phyloP scores from a whole-genome alignment of 1,284 basidiomycete genomes.

The Ustilago shanxiensis region DNA sequence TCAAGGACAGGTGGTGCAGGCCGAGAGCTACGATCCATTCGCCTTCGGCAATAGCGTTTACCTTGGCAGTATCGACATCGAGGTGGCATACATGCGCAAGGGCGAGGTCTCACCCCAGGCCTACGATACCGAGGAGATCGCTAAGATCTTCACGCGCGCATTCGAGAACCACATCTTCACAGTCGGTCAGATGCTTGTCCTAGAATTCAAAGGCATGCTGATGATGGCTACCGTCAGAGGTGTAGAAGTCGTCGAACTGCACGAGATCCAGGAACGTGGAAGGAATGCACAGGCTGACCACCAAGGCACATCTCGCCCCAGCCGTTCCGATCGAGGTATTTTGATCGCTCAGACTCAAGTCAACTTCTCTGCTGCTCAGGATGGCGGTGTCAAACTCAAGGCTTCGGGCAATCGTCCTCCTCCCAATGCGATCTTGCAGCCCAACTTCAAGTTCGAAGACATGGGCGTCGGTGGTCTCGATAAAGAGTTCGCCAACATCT shows the following conservation, averaged over 20 bases:
- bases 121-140: slow-evolving; percentile 84
- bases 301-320: slow-evolving; percentile 68
- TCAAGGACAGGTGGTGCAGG: slow-evolving; percentile 61
- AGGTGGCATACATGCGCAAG: slow-evolving; percentile 60
- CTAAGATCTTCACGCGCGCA: slow-evolving; percentile 79
- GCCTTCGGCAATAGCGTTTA: slow-evolving; percentile 61
- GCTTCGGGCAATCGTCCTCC: slow-evolving; percentile 92
- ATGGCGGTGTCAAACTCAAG: slow-evolving; percentile 88
- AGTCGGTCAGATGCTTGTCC: slow-evolving; percentile 81
- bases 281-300: slow-evolving; percentile 5
- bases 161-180: slow-evolving; percentile 76
- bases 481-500: slow-evolving; percentile 93
- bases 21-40: slow-evolving; percentile 63
- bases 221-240: slow-evolving; percentile 81
- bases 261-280: slow-evolving; percentile 52
- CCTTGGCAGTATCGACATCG: slow-evolving; percentile 64
- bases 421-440: slow-evolving; percentile 93
- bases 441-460: slow-evolving; percentile 99
- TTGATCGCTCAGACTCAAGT: slow-evolving; percentile 91
- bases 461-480: slow-evolving; percentile 99
- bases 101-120: slow-evolving; percentile 52
- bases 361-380: slow-evolving; percentile 85
- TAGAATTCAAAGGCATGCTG: slow-evolving; percentile 91
- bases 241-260: slow-evolving; percentile 76
- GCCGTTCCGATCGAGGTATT: slow-evolving; percentile 75